Evolutionary conservation across 2,329 filamentous ascomycete species (phyloP).

Genomic region (Truncatella angustata): DNA sequence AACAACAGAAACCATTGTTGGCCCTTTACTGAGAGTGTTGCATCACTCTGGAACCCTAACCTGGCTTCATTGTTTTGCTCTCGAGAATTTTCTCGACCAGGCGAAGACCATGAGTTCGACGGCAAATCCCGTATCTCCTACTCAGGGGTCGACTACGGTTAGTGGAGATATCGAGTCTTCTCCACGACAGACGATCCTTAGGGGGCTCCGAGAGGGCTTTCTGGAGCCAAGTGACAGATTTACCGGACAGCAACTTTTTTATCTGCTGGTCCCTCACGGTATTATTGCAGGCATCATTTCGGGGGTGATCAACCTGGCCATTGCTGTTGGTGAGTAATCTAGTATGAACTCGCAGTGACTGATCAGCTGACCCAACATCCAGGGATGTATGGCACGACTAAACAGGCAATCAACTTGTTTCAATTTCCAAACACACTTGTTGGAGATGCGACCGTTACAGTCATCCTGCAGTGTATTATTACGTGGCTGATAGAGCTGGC

Average conservation of each 20-base stretch:
- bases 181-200: background rate
- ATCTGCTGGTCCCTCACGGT: slow-evolving; percentile 47
- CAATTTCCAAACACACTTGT: slow-evolving; percentile 50
- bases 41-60: background rate
- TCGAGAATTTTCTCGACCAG: background rate
- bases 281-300: slow-evolving; percentile 46
- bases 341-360: background rate
- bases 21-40: too few species aligned
- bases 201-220: background rate
- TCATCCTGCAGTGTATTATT: slow-evolving; percentile 47
- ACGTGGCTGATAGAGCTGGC: slow-evolving; percentile 50
- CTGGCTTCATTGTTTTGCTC: background rate
- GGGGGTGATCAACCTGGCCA: slow-evolving; percentile 49
- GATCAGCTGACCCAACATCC: background rate
- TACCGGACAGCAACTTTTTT: slow-evolving; percentile 44
- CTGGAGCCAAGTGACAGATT: slow-evolving; percentile 34
- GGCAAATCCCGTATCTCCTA: slow-evolving; percentile 5
- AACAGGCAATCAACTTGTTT: slow-evolving; percentile 44
- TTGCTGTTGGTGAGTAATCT: slow-evolving; percentile 44
- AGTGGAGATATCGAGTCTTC: background rate
- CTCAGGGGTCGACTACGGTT: background rate
- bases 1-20: too few species aligned
- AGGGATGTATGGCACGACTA: slow-evolving; percentile 13
- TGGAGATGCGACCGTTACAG: slow-evolving; percentile 49
- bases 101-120: slow-evolving; percentile 1